phyloP scores from a whole-genome alignment of 805 yeast genomes.

The Cyberlindnera euphorbiae region DNA sequence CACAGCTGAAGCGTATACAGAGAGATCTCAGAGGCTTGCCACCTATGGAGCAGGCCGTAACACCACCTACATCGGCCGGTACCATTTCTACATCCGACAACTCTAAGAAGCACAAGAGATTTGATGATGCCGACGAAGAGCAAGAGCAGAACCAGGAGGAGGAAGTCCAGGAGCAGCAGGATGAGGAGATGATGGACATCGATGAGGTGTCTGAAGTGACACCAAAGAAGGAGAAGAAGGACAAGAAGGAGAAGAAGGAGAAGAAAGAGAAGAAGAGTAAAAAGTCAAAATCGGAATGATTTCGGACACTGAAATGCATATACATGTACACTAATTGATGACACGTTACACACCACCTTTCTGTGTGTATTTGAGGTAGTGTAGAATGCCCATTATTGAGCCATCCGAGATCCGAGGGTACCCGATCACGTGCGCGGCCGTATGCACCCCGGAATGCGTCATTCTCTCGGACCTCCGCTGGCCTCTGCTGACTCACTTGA shows the following conservation, averaged over 20 bases:
- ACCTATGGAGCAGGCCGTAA: conserved; percentile 36
- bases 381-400: no score
- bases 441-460: no score
- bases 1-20: conserved; percentile 70
- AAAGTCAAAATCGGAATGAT: background rate
- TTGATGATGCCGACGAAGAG: conserved; percentile 12
- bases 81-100: background rate
- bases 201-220: conserved; percentile 4
- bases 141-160: conserved; percentile 3
- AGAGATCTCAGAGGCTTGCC: conserved; percentile 80
- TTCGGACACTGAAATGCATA: background rate
- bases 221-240: conserved; percentile 7
- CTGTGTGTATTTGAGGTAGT: background rate
- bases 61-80: conserved; percentile 6
- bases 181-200: conserved; percentile 11
- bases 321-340: no score
- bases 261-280: conserved; percentile 6
- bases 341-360: background rate
- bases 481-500: no score
- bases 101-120: conserved; percentile 21
- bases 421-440: no score
- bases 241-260: conserved; percentile 11
- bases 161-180: conserved; percentile 4
- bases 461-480: no score
- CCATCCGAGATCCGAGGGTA: no score